Conservation (phyloP, 805 yeast genomes). For the Wickerhamiella azymoides region DNA sequence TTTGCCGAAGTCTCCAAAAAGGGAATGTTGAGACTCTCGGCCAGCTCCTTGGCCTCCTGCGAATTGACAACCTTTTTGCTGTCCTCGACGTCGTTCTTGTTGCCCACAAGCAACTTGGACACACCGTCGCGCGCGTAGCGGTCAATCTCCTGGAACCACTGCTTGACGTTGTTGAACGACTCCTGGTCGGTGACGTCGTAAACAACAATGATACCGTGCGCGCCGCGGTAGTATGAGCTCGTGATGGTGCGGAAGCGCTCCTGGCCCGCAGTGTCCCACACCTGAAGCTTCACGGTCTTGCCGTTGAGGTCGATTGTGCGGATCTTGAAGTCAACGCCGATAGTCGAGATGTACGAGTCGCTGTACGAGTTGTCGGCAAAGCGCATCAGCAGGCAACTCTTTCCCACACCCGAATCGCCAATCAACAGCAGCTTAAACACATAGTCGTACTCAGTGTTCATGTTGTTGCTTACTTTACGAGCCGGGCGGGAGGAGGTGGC, state of each 20-base stretch:
- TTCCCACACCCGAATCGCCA: constrained; percentile 98
- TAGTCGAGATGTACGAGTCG: constrained; percentile 91
- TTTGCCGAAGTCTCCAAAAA: constrained; percentile 93
- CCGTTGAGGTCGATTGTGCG: constrained; percentile 72
- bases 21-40: constrained; percentile 46
- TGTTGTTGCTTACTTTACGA: background rate
- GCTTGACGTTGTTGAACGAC: constrained; percentile 82
- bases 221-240: constrained; percentile 94
- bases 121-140: constrained; percentile 97
- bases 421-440: constrained; percentile 86
- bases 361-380: constrained; percentile 97
- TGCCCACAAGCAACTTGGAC: constrained; percentile 88
- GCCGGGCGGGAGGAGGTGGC: background rate
- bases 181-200: constrained; percentile 94
- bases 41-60: constrained; percentile 9
- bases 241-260: constrained; percentile 97
- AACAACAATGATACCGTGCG: constrained; percentile 95
- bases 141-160: constrained; percentile 97
- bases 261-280: constrained; percentile 99
- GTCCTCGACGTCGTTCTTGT: constrained; percentile 73
- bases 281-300: constrained; percentile 91
- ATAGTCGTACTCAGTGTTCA: constrained; percentile 58
- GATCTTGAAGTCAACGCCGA: constrained; percentile 86
- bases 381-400: constrained; percentile 84
- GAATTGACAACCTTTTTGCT: constrained; percentile 72